These are phyloP conservation scores for Neurospora pannonica DNA, from an alignment of 495 filamentous ascomycete species.

Conservation along the genomic window DNA sequence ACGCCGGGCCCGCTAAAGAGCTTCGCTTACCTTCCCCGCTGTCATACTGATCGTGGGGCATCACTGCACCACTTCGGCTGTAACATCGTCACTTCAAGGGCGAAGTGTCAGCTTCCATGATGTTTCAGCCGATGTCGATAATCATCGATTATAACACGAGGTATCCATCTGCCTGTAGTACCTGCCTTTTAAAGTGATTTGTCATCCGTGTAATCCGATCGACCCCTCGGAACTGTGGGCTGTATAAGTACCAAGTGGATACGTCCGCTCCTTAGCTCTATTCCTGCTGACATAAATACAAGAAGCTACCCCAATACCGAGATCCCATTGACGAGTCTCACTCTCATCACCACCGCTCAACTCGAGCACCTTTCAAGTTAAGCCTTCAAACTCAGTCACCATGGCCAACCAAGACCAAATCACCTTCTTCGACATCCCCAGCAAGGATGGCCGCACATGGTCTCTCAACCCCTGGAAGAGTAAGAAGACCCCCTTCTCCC, in stretches of 20 bases:
- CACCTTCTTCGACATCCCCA: slow-evolving; percentile 49
- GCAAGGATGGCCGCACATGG: slow-evolving; percentile 39
- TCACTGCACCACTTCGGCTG: not conserved
- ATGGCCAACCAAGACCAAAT: slow-evolving; percentile 16
- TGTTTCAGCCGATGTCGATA: not conserved
- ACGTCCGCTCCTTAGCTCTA: not conserved
- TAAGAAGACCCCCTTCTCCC: slow-evolving; percentile 8
- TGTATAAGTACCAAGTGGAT: not conserved
- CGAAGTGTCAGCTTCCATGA: not conserved
- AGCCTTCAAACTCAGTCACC: not conserved
- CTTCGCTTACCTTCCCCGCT: not conserved
- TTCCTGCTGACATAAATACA: not conserved
- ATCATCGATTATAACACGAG: not conserved
- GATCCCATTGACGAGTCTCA: not conserved
- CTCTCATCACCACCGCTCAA: not conserved
- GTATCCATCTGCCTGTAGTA: not conserved
- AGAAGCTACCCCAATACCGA: not conserved
- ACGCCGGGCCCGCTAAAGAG: too few species aligned
- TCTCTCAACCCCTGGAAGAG: slow-evolving; percentile 55
- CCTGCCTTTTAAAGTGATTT: not conserved
- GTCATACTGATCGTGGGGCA: not conserved
- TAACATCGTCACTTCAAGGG: not conserved
- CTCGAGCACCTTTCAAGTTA: not conserved
- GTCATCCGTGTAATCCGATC: not conserved
- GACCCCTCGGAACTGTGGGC: not conserved